Evolutionary conservation across 2,329 filamentous ascomycete genomes (phyloP), one percentile per base, ranked within the genome.

Genomic region (Ophiocordyceps polyrhachis-furcata): DNA sequence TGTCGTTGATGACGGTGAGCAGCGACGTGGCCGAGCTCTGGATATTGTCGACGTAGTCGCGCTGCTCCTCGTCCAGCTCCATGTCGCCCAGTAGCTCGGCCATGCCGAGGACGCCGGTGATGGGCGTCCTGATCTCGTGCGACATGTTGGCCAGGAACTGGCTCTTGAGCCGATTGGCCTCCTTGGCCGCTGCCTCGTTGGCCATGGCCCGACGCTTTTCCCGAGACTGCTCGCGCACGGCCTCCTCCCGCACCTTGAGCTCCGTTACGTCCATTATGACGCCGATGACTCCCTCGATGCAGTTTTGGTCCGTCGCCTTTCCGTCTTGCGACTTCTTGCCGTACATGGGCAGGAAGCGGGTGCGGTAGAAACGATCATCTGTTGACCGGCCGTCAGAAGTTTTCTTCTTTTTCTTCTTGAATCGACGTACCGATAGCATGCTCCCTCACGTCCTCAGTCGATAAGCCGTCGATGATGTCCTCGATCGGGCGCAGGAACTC

Each of bases 1-100:
- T 93, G 53, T 93, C 86, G 55, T 93, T 93, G 60, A 93, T 95
- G 42, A 95, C 85, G 0, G 87, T 91, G 21, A 95, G 68, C 13
- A 95, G 65, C 15, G 91, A 77, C 56, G 95, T 87, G 0, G 85
- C 86, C 43, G 84, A 93, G 29, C 88, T 73, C 43, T 85, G 77
- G 45, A 93, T 91, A 14, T 85, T 89, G 56, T 93, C 85, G 4
- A 84, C 83, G 69, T 87, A 91, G 51, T 93, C 85, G 28, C 78
- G 70, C 59, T 93, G 84, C 50, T 93, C 84, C 47, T 70, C 72
- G 50, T 82, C 78, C 44, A 93, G 66, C 21, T 73, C 66, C 53
- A 82, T 87, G 55, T 91, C 85, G 42, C 83, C 71, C 8, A 93
- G 63, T 14, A 93, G 72, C 58, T 93, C 85, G 12, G 81, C 83